These are phyloP conservation scores for Porogramme epimiltina DNA, from an alignment of 1,284 basidiomycete genomes.

Conservation along the genomic window DNA sequence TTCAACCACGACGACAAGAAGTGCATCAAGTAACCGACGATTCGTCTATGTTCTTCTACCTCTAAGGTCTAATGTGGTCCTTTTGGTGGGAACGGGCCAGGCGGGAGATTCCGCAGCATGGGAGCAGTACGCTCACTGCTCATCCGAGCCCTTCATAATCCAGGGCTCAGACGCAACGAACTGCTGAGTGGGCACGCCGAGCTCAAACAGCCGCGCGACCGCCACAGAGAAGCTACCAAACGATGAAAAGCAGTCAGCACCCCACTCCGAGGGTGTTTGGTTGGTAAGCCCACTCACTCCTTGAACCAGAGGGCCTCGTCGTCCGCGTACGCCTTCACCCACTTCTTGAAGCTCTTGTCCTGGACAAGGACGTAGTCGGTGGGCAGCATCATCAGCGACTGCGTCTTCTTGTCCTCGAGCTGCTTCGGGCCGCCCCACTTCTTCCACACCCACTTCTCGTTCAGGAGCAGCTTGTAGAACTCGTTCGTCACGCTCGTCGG, in stretches of 20 bases:
- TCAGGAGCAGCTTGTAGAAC: slow-evolving; percentile 86
- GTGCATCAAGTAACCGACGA: too few relatives aligned
- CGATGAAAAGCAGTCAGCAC: slow-evolving; percentile 4
- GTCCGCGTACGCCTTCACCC: slow-evolving; percentile 82
- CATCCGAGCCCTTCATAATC: slow-evolving; percentile 66
- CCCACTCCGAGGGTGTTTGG: background rate
- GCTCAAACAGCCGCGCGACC: slow-evolving; percentile 80
- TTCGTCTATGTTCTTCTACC: background rate
- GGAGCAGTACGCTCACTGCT: slow-evolving; percentile 41
- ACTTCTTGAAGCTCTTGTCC: slow-evolving; percentile 91
- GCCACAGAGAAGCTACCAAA: slow-evolving; percentile 73
- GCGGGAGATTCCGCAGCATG: background rate
- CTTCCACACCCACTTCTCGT: slow-evolving; percentile 88
- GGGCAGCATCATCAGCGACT: slow-evolving; percentile 94
- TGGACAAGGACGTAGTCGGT: slow-evolving; percentile 83
- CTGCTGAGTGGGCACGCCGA: slow-evolving; percentile 84
- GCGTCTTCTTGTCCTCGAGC: slow-evolving; percentile 90
- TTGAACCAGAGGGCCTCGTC: slow-evolving; percentile 86
- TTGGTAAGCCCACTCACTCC: slow-evolving; percentile 60
- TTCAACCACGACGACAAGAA: too few relatives aligned
- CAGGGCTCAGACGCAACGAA: slow-evolving; percentile 72
- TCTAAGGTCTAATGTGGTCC: background rate
- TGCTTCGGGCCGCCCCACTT: slow-evolving; percentile 95
- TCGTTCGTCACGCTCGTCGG: slow-evolving; percentile 89
- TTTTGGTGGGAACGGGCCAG: background rate